phyloP scores from a whole-genome alignment of 2,329 filamentous ascomycete genomes.

The Bipolaris cookei region DNA sequence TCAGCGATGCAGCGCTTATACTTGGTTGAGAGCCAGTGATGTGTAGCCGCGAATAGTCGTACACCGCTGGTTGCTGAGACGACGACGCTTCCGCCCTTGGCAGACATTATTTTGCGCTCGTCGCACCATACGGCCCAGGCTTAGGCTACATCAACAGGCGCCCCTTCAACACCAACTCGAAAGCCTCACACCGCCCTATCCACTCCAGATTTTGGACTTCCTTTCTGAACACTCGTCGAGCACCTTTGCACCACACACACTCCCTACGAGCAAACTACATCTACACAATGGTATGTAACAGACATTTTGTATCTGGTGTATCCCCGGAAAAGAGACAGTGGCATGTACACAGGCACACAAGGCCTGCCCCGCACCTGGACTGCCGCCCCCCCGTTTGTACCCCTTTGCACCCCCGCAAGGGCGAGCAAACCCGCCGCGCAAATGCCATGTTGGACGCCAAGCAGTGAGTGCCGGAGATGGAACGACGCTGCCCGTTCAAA shows the following conservation, averaged over 20 bases:
- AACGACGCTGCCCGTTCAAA: constrained; percentile 18
- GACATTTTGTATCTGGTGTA: background rate
- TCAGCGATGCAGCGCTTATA: background rate
- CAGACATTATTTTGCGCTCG: constrained; percentile 33
- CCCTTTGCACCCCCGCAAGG: background rate
- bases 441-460: background rate
- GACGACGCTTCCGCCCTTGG: constrained; percentile 15
- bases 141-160: constrained; percentile 29
- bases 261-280: background rate
- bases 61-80: constrained; percentile 19
- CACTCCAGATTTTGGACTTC: constrained; percentile 12
- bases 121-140: constrained; percentile 32
- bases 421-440: background rate
- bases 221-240: background rate
- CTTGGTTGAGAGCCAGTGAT: background rate
- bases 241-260: background rate
- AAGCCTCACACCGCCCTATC: constrained; percentile 17
- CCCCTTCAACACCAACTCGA: constrained; percentile 23
- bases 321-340: background rate
- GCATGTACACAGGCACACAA: background rate
- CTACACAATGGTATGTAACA: constrained; percentile 31
- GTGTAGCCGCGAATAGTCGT: background rate
- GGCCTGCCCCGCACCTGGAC: background rate
- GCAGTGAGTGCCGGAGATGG: constrained; percentile 5
- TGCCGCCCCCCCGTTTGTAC: background rate